Percentiles rank a stretch among this genome's conserved stretches.
phyloP scores from a whole-genome alignment of 2,329 filamentous ascomycete species.

The Tolypocladium guangdongense region DNA sequence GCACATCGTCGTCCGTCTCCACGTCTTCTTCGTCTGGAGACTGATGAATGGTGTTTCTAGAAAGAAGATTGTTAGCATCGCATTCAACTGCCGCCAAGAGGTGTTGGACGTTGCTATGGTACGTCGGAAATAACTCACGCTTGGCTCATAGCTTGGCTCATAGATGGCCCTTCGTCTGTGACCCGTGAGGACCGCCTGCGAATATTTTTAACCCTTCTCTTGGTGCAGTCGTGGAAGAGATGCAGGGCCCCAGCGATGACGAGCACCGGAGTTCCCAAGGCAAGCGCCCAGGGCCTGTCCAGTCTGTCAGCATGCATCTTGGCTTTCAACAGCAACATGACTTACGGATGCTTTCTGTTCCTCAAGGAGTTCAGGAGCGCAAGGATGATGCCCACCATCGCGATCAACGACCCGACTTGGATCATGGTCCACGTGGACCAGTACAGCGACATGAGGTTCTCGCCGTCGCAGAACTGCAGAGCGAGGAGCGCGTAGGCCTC shows the following conservation, averaged over 20 bases:
- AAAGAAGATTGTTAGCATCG: constrained; percentile 11
- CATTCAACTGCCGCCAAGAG: background rate
- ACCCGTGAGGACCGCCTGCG: constrained; percentile 13
- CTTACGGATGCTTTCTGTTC: constrained; percentile 40
- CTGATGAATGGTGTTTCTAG: constrained; percentile 25
- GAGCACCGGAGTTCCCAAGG: constrained; percentile 47
- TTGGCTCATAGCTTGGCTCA: constrained; percentile 35
- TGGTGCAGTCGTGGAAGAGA: constrained; percentile 31
- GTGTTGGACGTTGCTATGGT: background rate
- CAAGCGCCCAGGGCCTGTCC: constrained; percentile 43
- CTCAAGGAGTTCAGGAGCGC: constrained; percentile 38
- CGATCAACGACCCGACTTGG: constrained; percentile 46
- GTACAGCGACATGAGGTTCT: constrained; percentile 48
- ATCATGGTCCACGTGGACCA: constrained; percentile 53
- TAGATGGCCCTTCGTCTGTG: constrained; percentile 18
- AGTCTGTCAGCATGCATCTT: background rate
- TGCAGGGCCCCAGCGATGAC: constrained; percentile 45
- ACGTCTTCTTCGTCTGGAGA: constrained; percentile 21
- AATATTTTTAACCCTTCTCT: constrained; percentile 23
- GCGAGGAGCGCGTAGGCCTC: constrained; percentile 43
- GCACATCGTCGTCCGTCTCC: constrained; percentile 18
- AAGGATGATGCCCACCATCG: constrained; percentile 45
- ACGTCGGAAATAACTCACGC: constrained; percentile 21
- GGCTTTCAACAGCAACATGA: constrained; percentile 1
- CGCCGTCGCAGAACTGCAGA: constrained; percentile 48